phyloP scores from a whole-genome alignment of 768 basidiomycete species.

The Trametopsis cervina region DNA sequence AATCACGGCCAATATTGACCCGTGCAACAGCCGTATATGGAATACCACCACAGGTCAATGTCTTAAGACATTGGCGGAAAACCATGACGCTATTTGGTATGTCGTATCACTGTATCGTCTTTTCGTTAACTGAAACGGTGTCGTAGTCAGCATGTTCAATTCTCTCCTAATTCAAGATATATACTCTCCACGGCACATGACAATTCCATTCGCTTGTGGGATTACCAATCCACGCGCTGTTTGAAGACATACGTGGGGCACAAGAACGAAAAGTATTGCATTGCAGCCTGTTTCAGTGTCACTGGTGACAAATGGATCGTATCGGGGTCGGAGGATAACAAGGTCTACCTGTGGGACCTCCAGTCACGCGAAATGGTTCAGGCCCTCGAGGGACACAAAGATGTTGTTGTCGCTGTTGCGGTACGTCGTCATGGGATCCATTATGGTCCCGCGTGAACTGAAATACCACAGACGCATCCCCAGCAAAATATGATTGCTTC shows the following conservation, averaged over 20 bases:
- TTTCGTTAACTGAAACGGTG: not conserved
- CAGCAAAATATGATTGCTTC: slow-evolving; percentile 83
- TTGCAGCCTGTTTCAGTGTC: slow-evolving; percentile 77
- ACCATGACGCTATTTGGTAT: slow-evolving; percentile 78
- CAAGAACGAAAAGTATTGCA: slow-evolving; percentile 75
- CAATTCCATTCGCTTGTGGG: slow-evolving; percentile 90
- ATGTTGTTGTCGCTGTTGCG: slow-evolving; percentile 77
- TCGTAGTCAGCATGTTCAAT: slow-evolving; percentile 78
- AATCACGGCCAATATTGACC: not conserved
- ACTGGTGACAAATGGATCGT: slow-evolving; percentile 89
- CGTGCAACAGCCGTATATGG: slow-evolving; percentile 79
- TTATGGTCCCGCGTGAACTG: no score
- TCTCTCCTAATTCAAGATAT: slow-evolving; percentile 94
- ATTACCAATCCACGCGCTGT: slow-evolving; percentile 85
- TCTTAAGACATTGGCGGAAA: slow-evolving; percentile 91
- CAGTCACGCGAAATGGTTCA: slow-evolving; percentile 85
- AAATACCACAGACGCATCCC: slow-evolving; percentile 61
- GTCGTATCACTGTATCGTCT: slow-evolving; percentile 11
- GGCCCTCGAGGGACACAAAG: slow-evolving; percentile 66
- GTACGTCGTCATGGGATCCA: no score
- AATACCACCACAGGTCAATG: slow-evolving; percentile 89
- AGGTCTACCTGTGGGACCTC: slow-evolving; percentile 86
- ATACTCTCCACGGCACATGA: slow-evolving; percentile 93
- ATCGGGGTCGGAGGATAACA: slow-evolving; percentile 86
- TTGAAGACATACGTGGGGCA: slow-evolving; percentile 89